A percentile compares a stretch with the other conserved stretches of the same genome.
phyloP scores from a whole-genome alignment of 2,329 filamentous ascomycete genomes.

The Lomentospora prolificans region DNA sequence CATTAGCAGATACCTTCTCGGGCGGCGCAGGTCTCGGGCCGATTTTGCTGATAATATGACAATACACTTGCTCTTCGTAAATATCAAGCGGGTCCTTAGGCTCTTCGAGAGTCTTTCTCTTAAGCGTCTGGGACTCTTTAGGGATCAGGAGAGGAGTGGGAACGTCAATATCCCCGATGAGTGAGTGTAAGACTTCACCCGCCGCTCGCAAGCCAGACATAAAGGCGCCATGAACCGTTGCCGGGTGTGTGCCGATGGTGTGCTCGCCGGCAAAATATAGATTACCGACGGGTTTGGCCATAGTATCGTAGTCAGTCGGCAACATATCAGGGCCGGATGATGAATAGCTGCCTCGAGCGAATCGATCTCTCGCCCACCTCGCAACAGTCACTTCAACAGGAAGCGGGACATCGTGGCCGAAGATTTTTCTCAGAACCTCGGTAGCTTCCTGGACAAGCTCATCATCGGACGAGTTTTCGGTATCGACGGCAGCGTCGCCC shows the following conservation, averaged over 20 bases:
- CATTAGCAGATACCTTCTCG: constrained; percentile 65
- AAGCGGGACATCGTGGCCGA: constrained; percentile 59
- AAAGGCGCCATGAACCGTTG: constrained; percentile 94
- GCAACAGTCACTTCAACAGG: constrained; percentile 85
- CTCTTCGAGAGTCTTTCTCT: constrained; percentile 38
- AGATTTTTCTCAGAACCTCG: constrained; percentile 65
- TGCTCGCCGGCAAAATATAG: constrained; percentile 95
- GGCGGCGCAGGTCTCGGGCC: constrained; percentile 70
- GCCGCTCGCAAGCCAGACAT: constrained; percentile 85
- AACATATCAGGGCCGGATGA: constrained; percentile 77
- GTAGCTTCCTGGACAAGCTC: constrained; percentile 74
- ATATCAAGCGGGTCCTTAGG: constrained; percentile 40
- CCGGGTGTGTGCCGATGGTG: constrained; percentile 89
- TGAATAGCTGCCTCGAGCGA: constrained; percentile 91
- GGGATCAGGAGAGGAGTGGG: constrained; percentile 65
- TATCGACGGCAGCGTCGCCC: constrained; percentile 83
- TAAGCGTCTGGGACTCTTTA: constrained; percentile 43
- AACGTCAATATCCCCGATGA: constrained; percentile 73
- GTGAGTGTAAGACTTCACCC: constrained; percentile 68
- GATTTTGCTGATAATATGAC: constrained; percentile 44
- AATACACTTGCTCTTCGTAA: constrained; percentile 45
- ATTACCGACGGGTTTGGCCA: constrained; percentile 77
- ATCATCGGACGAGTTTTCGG: constrained; percentile 66
- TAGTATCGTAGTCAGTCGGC: constrained; percentile 81
- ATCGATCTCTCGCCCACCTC: constrained; percentile 82